Base-by-base conservation (phyloP, 768 basidiomycete genomes). In the Strobilomyces confusus region DNA sequence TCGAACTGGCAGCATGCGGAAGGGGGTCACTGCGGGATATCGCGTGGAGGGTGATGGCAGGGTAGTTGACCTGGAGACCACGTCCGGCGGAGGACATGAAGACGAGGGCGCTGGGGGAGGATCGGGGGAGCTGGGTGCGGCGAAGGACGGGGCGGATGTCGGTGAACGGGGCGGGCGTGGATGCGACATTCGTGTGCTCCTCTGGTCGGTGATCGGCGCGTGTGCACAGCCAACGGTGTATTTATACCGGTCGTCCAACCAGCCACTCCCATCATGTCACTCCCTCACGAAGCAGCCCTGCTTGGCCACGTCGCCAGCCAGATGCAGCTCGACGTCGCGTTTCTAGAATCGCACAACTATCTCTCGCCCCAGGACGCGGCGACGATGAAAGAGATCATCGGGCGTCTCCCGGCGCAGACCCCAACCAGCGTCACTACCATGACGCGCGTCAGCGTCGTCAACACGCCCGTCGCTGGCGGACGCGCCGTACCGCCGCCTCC, bases 1-100 rank as follows among this genome's bases (percentile, higher is more conserved):
- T 97, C 95, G 12, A 98, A 80, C 61, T 99, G 97, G 66, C 94
- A 97, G 70, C 98, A 98, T 65, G 98, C 80, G 8, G 83, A 87
- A 4, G 89, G 84, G 76, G 77, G 40, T 82, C 80, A 3, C 80
- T 77, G 42, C 92, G 85, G 1, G 93, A 91, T 49, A 95, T 80
- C 23, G 97, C 97, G 62, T 99, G 97, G 2, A 99, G 80, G 1
- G 92, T 95, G 64, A 99, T 89, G 6, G 86, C 76, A 11, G 91
- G 92, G 68, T 95, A 98, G 52, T 85, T 77, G 64, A 98, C 81
- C 58, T 89, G 83, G 70, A 98, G 87, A 15, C 92, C 93, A 41
- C 75, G 74, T 15, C 84, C 84, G 1, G 82, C 75, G 12, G 80
- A 63, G 3, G 88, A 83, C 71, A 89, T 80, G 78, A 90, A 95